Evolutionary conservation across 148 eudicot genomes (phyloP).

Genomic region (Heliosperma pusillum): DNA sequence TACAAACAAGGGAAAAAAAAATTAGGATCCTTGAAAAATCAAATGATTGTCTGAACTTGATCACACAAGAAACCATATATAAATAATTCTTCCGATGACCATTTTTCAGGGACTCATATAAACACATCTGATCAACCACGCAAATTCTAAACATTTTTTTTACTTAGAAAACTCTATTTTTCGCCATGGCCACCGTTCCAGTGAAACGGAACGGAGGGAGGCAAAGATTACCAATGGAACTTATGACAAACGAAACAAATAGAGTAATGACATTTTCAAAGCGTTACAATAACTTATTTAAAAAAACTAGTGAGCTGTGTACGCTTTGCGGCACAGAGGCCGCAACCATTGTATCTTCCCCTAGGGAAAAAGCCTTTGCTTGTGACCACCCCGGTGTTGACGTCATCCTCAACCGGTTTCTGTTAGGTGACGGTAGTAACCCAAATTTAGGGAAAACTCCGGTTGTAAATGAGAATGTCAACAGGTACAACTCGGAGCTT

Average conservation of each 20-base stretch:
- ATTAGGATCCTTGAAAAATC: not conserved
- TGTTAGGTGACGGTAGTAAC: not conserved
- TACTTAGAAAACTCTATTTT: not conserved
- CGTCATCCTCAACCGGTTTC: conserved; percentile 13
- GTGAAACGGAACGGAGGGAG: conserved; percentile 18
- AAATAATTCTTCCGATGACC: not conserved
- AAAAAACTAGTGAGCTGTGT: conserved; percentile 29
- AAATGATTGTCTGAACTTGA: not conserved
- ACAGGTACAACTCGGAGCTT: conserved; percentile 11
- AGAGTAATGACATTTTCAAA: conserved; percentile 28
- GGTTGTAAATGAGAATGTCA: not conserved
- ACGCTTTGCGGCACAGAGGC: conserved; percentile 21
- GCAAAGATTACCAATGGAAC: conserved; percentile 21
- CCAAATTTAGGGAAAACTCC: not conserved
- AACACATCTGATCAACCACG: not conserved
- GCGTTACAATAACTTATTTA: conserved; percentile 25
- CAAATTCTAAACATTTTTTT: not conserved
- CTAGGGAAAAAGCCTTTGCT: conserved; percentile 20
- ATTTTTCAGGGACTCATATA: not conserved
- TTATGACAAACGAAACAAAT: conserved; percentile 19
- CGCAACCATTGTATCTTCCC: conserved; percentile 17
- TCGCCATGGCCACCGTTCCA: conserved; percentile 7
- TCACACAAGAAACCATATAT: not conserved
- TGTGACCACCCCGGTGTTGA: conserved; percentile 28
- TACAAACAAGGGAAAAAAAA: no score